Percentiles rank a stretch among this genome's conserved stretches.
Evolutionary conservation across 805 yeast genomes (phyloP).

Genomic region (Wickerhamiella musiphila): DNA sequence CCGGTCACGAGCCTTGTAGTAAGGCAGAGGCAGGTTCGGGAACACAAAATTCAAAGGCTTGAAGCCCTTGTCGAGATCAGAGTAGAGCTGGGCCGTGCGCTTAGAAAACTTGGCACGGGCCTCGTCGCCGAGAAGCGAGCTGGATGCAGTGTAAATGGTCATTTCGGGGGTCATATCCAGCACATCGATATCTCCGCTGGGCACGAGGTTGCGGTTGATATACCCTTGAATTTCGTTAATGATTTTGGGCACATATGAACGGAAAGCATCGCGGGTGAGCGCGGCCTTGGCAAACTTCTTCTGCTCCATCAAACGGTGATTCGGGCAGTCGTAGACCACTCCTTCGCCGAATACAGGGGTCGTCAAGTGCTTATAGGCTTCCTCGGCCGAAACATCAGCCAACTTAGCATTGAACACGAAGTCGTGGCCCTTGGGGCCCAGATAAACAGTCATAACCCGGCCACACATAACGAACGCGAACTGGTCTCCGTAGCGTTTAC

Average conservation of each 20-base stretch:
- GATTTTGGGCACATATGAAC: constrained; percentile 73
- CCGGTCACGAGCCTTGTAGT: constrained; percentile 64
- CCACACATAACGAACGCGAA: constrained; percentile 84
- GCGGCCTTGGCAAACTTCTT: constrained; percentile 91
- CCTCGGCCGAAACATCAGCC: constrained; percentile 87
- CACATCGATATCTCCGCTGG: constrained; percentile 26
- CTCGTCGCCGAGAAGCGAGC: constrained; percentile 81
- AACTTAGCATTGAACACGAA: constrained; percentile 82
- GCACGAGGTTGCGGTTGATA: constrained; percentile 27
- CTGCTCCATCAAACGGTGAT: constrained; percentile 88
- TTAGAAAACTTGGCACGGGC: constrained; percentile 69
- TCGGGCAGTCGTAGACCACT: constrained; percentile 93
- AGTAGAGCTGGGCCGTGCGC: constrained; percentile 67
- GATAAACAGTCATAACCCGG: constrained; percentile 80
- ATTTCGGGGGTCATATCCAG: constrained; percentile 82
- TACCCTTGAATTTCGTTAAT: constrained; percentile 58
- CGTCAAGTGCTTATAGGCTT: constrained; percentile 88
- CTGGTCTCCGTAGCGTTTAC: constrained; percentile 76
- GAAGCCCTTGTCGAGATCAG: constrained; percentile 92
- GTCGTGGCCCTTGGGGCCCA: constrained; percentile 97
- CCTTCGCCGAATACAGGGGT: constrained; percentile 99
- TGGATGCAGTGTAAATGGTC: constrained; percentile 90
- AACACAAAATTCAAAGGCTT: constrained; percentile 91
- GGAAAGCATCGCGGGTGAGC: constrained; percentile 69
- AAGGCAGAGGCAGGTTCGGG: constrained; percentile 81